Base-by-base conservation (phyloP, 75 land plant species). In the Selaginella moellendorffii region DNA sequence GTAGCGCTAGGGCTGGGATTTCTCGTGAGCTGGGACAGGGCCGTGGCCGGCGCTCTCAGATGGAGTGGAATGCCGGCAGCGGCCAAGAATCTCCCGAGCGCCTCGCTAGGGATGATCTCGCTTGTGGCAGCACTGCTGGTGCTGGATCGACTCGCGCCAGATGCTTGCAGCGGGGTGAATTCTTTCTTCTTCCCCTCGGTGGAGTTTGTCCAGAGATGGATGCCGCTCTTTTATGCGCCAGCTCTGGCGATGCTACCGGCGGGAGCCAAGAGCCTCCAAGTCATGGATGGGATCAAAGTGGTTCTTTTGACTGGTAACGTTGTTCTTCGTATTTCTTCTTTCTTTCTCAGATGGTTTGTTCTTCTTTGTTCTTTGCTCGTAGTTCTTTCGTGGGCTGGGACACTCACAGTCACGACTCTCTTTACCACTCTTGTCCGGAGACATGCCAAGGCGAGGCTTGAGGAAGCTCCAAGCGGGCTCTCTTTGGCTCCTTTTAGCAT, bases 181-280 rank as follows among this genome's bases (percentile, higher is more conserved):
- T 23, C 53, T 26, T 66, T 53, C 27, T 66, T 66, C 21, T 54
- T n/a, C 20, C 68, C 68, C 12, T 54, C 30, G 0, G 59, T 66
- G 30, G 68, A 66, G 56, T 27, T 66, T 20, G 27, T 66, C 68
- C 68, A 66, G 68, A 54, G 59, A 20, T 66, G 68, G 68, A 66
- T 66, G 68, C 68, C 68, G 21, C 59, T 66, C 26, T 66, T 66
- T 52, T 66, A 66, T 30, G 54, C 68, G 1, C 68, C 68, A 19
- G 42, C 68, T 23, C 59, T 66, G 21, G 68, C 54, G 0, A 5
- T 66, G 59, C 52, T 66, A 59, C 54, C 68, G 28, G 61, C 54
- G 59, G 61, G 52, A n/a, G 68, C 27, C 19, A 54, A 64, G n/a
- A 31, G 51, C 19, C 31, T 64, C 1, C 27, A 18, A 5, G 17